Conservation (phyloP, 2,329 filamentous ascomycete species). For the Shiraia sp. region DNA sequence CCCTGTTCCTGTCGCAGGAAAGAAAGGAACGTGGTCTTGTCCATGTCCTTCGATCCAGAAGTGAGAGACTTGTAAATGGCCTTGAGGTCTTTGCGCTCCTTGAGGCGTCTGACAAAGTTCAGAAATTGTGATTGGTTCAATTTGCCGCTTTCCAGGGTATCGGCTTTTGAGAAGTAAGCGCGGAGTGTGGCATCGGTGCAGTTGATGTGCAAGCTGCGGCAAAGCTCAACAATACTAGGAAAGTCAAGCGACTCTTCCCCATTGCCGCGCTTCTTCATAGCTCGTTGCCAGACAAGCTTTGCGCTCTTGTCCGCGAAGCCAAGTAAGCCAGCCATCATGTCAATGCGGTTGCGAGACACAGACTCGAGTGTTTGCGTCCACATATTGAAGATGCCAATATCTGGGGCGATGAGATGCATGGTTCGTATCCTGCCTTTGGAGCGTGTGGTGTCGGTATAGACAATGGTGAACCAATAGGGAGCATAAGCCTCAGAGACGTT, state of each 20-base stretch:
- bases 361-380: constrained; percentile 86
- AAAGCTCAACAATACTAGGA: constrained; percentile 77
- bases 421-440: constrained; percentile 76
- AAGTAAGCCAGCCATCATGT: constrained; percentile 87
- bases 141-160: constrained; percentile 64
- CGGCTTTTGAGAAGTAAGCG: constrained; percentile 73
- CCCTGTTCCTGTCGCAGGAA: constrained; percentile 77
- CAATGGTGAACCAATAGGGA: constrained; percentile 82
- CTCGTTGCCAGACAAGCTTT: constrained; percentile 80
- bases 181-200: constrained; percentile 75
- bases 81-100: constrained; percentile 79
- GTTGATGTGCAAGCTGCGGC: constrained; percentile 89
- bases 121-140: constrained; percentile 82
- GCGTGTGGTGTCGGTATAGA: constrained; percentile 78
- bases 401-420: constrained; percentile 83
- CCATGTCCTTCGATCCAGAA: constrained; percentile 66
- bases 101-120: constrained; percentile 80
- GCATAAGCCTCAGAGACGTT: constrained; percentile 69
- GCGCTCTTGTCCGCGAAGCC: constrained; percentile 76
- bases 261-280: constrained; percentile 70
- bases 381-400: constrained; percentile 69
- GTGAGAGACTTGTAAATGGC: constrained; percentile 68
- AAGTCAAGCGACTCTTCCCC: constrained; percentile 76
- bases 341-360: constrained; percentile 83
- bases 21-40: constrained; percentile 70